Evolutionary conservation across 371 early-diverging fungal species (phyloP).

Genomic region (Syncephalastrum sp.): DNA sequence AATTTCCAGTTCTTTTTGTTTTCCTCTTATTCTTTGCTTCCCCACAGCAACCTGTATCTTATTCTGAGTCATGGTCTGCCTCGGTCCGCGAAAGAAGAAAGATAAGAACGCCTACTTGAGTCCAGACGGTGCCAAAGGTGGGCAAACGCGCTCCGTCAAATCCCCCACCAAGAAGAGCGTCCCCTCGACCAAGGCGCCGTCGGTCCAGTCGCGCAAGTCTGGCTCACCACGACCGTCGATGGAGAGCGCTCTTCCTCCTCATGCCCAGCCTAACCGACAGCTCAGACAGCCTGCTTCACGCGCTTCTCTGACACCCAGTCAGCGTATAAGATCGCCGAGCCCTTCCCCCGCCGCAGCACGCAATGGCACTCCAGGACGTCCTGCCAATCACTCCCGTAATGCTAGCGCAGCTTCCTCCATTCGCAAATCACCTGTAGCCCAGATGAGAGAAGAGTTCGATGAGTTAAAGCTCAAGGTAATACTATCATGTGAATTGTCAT

Average conservation of each 20-base stretch:
- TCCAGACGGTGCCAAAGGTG: constrained; percentile 17
- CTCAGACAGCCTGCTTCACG: constrained; percentile 12
- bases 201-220: constrained; percentile 2
- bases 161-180: constrained; percentile 3
- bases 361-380: constrained; percentile 11
- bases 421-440: constrained; percentile 29
- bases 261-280: constrained; percentile 6
- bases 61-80: constrained; percentile 22
- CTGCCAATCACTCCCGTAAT: constrained; percentile 22
- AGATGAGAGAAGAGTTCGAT: constrained; percentile 32
- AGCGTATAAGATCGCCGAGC: constrained; percentile 7
- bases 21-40: constrained; percentile 7
- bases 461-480: constrained; percentile 30
- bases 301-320: constrained; percentile 3
- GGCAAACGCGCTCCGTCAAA: constrained; percentile 11
- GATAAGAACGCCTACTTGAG: constrained; percentile 19
- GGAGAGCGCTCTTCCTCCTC: constrained; percentile 2
- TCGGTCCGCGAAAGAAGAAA: constrained; percentile 34
- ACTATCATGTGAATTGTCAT: too few relatives aligned
- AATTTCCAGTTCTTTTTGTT: constrained; percentile 2
- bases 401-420: constrained; percentile 23
- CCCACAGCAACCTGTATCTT: neutral
- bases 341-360: constrained; percentile 9
- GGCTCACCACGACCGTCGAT: neutral
- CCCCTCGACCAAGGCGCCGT: constrained; percentile 3